Conservation (phyloP, 345 rosid genomes). For the Rhodomyrtus tomentosa region DNA sequence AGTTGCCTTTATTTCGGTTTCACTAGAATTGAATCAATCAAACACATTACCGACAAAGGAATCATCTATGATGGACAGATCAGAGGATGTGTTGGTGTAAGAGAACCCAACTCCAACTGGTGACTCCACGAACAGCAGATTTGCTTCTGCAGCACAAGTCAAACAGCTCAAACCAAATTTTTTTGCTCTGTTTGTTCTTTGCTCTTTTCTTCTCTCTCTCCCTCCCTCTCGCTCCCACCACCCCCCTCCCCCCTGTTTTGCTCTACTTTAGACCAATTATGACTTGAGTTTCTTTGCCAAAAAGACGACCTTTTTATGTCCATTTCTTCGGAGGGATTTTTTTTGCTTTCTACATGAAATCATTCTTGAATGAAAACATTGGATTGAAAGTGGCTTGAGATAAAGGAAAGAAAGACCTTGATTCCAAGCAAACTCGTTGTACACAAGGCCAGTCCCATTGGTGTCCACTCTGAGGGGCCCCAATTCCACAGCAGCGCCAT, state of each 20-base stretch:
- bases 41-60: slow-evolving; percentile 33
- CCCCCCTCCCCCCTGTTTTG: neutral
- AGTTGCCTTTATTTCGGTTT: too few relatives aligned
- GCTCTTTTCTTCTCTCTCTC: neutral
- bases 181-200: neutral
- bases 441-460: slow-evolving; percentile 31
- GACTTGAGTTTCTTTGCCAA: neutral
- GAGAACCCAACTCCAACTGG: slow-evolving; percentile 68
- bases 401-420: slow-evolving; percentile 18
- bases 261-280: neutral
- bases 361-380: neutral
- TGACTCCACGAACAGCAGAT: slow-evolving; percentile 55
- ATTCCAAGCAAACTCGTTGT: slow-evolving; percentile 44
- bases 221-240: too few relatives aligned
- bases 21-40: neutral
- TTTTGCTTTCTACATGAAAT: neutral
- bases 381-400: neutral
- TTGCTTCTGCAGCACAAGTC: slow-evolving; percentile 29
- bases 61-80: slow-evolving; percentile 35
- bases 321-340: neutral
- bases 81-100: slow-evolving; percentile 51
- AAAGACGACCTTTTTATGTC: neutral
- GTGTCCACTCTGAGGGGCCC: slow-evolving; percentile 42
- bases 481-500: slow-evolving; percentile 53
- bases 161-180: neutral